These are phyloP conservation scores for Solanum habrochaites DNA, from an alignment of 257 asterid genomes.

Conservation along the genomic window DNA sequence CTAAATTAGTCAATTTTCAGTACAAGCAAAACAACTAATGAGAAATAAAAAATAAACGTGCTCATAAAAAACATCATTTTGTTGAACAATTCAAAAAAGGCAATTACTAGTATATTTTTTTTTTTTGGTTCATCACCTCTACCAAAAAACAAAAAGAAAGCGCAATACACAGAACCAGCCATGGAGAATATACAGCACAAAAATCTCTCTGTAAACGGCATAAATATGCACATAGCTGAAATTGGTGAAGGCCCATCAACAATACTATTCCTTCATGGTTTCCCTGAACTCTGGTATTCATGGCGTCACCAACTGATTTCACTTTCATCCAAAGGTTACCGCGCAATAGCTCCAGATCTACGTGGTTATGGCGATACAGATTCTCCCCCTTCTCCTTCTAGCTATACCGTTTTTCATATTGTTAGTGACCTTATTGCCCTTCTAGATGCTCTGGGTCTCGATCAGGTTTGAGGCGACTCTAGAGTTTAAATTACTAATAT, in stretches of 20 bases:
- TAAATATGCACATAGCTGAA: constrained; percentile 83
- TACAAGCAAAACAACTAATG: fast-evolving
- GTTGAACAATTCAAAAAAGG: not conserved
- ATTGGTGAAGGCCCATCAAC: constrained; percentile 69
- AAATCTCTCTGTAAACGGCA: constrained; percentile 44
- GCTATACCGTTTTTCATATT: constrained; percentile 66
- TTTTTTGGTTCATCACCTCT: not conserved
- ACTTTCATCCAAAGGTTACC: constrained; percentile 70
- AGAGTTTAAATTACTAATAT: not conserved
- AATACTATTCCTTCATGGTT: constrained; percentile 72
- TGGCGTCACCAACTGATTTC: constrained; percentile 93
- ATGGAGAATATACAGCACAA: constrained; percentile 73
- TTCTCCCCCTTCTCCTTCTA: constrained; percentile 51
- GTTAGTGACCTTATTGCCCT: constrained; percentile 70
- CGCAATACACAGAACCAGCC: not conserved
- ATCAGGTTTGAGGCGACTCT: constrained; percentile 5
- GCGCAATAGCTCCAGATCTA: constrained; percentile 87
- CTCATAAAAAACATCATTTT: not conserved
- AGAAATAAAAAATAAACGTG: too few relatives aligned
- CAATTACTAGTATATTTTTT: not conserved
- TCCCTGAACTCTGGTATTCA: constrained; percentile 97
- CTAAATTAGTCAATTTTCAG: too few relatives aligned
- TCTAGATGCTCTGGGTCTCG: constrained; percentile 41
- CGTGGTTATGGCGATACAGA: constrained; percentile 94
- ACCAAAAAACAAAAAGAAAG: not conserved